Evolutionary conservation across 495 filamentous ascomycete genomes (phyloP), one percentile per base, ranked within the genome.

Genomic region (Apodospora peruviana): DNA sequence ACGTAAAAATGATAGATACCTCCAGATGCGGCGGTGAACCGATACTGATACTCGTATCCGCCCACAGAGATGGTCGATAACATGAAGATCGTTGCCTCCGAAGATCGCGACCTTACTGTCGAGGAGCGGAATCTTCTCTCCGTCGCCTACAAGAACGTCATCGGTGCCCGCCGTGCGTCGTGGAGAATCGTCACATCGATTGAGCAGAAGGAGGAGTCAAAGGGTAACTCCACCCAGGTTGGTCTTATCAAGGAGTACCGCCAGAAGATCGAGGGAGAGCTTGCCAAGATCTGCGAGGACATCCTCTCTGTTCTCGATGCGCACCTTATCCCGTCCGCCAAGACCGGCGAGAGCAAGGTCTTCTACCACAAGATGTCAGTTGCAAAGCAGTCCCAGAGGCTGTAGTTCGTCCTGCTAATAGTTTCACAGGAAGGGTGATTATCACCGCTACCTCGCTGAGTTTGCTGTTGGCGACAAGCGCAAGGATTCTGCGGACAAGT

Each of bases 141-240:
- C 39, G 93, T 98, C 58, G 93, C 93, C 69, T 98, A 98, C 84
- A 98, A 98, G 88, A 98, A 98, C 78, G 93, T 98, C 70, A 95
- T 98, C 67, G 93, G 93, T 72, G 91, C 93, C 57, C 85, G 93
- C 67, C 91, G 93, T 85, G 93, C 93, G 50, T 97, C 94, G 52
- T 98, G 93, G 93, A 88, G 93, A 79, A 98, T 98, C 70, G 91
- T 98, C 66, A 95, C 93, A 69, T 97, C 94, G 51, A 98, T 98
- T 69, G 93, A 98, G 83, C 93, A 98, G 79, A 98, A 98, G 85
- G 93, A 98, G 77, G 93, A 98, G 77, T 95, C 91, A 64, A 98
- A 98, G 84, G 93, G 94, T 80, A 96, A 95, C 74, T 84, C 91
- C 56, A 75, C 80, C 55, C 93, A 98, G 75, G 93, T 97, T 57